phyloP scores from a whole-genome alignment of 768 basidiomycete species.

The Calocybe cyanea region DNA sequence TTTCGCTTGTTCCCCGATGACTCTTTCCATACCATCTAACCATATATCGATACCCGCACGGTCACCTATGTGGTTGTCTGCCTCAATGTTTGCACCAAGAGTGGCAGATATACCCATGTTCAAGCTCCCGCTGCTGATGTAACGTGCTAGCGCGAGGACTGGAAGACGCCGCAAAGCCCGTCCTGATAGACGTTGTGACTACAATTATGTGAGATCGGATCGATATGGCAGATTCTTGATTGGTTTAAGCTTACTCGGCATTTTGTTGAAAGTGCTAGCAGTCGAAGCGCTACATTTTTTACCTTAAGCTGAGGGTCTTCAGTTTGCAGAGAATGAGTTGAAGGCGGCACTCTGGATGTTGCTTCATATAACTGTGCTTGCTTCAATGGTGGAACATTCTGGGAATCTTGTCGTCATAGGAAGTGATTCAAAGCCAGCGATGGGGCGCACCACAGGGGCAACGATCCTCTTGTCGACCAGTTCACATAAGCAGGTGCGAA shows the following conservation, averaged over 20 bases:
- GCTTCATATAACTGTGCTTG: conserved; percentile 58
- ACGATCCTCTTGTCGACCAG: conserved; percentile 75
- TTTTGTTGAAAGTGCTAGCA: conserved; percentile 66
- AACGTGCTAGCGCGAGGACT: conserved; percentile 84
- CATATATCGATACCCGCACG: conserved; percentile 59
- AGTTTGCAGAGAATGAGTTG: conserved; percentile 5
- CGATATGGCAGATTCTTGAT: neutral
- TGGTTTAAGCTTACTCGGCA: conserved; percentile 62
- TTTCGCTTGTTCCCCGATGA: conserved; percentile 54
- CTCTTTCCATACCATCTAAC: conserved; percentile 82
- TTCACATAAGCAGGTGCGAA: conserved; percentile 78
- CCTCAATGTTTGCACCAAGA: conserved; percentile 8
- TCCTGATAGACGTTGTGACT: conserved; percentile 86
- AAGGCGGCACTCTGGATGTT: conserved; percentile 26
- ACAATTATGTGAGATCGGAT: conserved; percentile 1
- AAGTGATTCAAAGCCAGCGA: neutral
- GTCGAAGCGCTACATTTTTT: conserved; percentile 49
- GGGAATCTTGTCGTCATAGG: conserved; percentile 7
- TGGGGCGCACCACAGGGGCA: conserved; percentile 47
- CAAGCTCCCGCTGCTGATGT: conserved; percentile 58
- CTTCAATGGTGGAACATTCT: conserved; percentile 62
- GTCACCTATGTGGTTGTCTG: conserved; percentile 4
- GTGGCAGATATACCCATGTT: conserved; percentile 5
- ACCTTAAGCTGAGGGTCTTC: conserved; percentile 43
- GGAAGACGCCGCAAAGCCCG: conserved; percentile 91